Evolutionary conservation across 768 basidiomycete species (phyloP).

Genomic region (Macrolepiota fuliginosa): DNA sequence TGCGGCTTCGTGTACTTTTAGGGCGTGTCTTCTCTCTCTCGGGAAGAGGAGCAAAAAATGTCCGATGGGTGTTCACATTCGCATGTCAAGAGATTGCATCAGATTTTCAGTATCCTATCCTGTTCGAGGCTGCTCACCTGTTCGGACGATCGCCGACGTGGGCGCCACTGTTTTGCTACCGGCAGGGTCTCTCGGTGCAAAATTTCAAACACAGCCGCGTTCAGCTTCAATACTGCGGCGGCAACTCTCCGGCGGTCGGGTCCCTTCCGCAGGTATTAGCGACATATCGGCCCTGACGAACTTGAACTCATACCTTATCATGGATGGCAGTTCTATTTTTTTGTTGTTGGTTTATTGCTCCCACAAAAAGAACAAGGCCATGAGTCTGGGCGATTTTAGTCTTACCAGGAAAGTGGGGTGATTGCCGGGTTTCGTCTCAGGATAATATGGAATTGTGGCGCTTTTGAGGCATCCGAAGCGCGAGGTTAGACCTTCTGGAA

Average conservation of each 20-base stretch:
- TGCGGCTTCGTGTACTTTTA: neutral
- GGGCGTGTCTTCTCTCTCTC: neutral
- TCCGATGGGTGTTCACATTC: neutral
- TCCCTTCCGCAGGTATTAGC: neutral
- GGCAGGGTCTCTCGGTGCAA: neutral
- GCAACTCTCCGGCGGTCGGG: conserved; percentile 6
- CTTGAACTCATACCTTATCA: conserved; percentile 4
- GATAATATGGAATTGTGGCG: conserved; percentile 10
- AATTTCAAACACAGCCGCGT: conserved; percentile 13
- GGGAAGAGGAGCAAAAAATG: neutral
- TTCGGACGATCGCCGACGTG: neutral
- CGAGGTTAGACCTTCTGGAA: conserved; percentile 7
- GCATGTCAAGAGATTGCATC: conserved; percentile 8
- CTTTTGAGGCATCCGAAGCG: conserved; percentile 8
- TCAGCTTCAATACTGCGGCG: conserved; percentile 8
- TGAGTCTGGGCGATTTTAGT: neutral
- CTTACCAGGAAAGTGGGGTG: conserved; percentile 13
- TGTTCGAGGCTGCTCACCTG: neutral
- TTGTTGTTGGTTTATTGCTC: neutral
- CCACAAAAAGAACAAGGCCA: neutral
- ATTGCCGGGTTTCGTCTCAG: conserved; percentile 9
- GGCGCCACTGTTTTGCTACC: neutral
- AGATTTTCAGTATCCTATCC: neutral
- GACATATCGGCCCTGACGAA: neutral
- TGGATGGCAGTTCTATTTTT: neutral